These are phyloP conservation scores for Earliella scabrosa DNA, from an alignment of 1,284 basidiomycete species.

Conservation along the genomic window DNA sequence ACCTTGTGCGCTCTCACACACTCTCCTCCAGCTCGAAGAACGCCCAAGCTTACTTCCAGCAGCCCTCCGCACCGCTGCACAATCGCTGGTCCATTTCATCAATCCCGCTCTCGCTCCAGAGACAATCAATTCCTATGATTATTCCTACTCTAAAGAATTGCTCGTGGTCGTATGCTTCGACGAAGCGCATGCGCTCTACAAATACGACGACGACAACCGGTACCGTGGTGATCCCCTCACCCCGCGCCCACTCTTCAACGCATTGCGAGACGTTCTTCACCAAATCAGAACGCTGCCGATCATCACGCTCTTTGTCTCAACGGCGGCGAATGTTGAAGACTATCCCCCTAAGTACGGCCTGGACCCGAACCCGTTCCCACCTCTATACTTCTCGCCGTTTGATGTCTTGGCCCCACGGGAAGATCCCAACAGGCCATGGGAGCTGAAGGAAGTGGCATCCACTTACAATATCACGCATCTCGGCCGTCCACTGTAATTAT, in stretches of 20 bases:
- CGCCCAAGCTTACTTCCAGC: neutral
- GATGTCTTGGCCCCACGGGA: neutral
- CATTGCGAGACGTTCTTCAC: constrained; percentile 2
- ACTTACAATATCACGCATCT: constrained; percentile 32
- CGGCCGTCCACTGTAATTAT: constrained; percentile 22
- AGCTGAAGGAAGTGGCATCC: constrained; percentile 13
- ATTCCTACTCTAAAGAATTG: neutral
- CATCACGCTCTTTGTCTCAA: constrained; percentile 9
- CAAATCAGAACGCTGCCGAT: neutral
- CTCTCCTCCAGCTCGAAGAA: neutral
- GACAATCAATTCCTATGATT: no score
- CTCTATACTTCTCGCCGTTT: neutral
- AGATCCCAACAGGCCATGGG: neutral
- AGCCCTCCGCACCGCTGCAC: neutral
- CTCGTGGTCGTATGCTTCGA: constrained; percentile 2
- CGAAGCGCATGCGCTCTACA: constrained; percentile 3
- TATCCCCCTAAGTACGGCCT: neutral
- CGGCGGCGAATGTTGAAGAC: constrained; percentile 5
- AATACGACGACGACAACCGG: neutral
- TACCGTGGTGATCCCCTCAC: no score
- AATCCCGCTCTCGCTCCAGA: neutral
- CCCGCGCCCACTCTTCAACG: neutral
- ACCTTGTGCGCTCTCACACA: neutral
- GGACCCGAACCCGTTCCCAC: neutral
- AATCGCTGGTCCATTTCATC: neutral